These are phyloP conservation scores for Claviceps sp. DNA, from an alignment of 2,329 filamentous ascomycete species.

Conservation along the genomic window DNA sequence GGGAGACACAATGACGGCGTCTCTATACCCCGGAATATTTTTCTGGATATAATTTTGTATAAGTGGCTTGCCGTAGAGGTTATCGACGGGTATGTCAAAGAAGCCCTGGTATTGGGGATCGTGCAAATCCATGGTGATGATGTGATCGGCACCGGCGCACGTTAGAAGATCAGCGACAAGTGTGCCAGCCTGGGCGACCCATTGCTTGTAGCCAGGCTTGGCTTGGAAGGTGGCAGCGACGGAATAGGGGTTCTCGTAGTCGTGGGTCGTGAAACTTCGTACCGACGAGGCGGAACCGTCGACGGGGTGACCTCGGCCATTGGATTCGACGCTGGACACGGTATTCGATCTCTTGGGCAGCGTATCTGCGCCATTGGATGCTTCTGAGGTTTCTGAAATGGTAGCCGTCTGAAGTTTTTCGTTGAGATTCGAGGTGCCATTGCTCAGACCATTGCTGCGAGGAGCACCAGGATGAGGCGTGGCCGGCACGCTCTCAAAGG, in stretches of 20 bases:
- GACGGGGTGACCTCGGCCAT: conserved; percentile 23
- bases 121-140: conserved; percentile 95
- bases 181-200: conserved; percentile 94
- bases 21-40: conserved; percentile 70
- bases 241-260: conserved; percentile 46
- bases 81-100: conserved; percentile 97
- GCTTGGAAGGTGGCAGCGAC: conserved; percentile 48
- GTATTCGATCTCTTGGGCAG: conserved; percentile 24
- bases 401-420: conserved; percentile 58
- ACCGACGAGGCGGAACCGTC: conserved; percentile 28
- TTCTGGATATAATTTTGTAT: conserved; percentile 61
- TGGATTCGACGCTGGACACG: conserved; percentile 20
- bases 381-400: conserved; percentile 27
- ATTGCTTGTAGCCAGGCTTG: conserved; percentile 92
- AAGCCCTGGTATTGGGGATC: conserved; percentile 97
- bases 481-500: conserved; percentile 82
- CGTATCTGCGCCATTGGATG: conserved; percentile 13
- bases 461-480: conserved; percentile 64
- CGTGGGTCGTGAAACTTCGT: conserved; percentile 47
- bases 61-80: conserved; percentile 75
- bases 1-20: conserved; percentile 86
- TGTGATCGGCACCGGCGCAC: conserved; percentile 89
- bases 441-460: conserved; percentile 50
- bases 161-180: conserved; percentile 88
- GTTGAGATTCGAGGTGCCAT: conserved; percentile 55